Evolutionary conservation across 2,329 filamentous ascomycete species (phyloP).

Genomic region (Fusarium sp.): DNA sequence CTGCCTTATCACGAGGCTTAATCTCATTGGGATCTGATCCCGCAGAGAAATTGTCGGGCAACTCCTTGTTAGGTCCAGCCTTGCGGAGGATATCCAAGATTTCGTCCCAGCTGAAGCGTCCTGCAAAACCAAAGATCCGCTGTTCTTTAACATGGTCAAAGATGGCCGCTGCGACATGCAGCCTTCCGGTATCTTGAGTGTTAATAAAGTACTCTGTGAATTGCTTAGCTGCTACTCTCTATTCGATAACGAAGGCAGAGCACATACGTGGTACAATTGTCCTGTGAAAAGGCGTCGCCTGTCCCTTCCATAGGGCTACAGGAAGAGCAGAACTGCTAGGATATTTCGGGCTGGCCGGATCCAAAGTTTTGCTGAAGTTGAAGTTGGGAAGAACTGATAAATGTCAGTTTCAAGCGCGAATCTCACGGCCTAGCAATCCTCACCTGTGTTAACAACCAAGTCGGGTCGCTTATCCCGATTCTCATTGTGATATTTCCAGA

Average conservation of each 20-base stretch:
- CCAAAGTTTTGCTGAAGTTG: slow-evolving; percentile 48
- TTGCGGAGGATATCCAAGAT: slow-evolving; percentile 53
- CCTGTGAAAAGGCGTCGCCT: slow-evolving; percentile 7
- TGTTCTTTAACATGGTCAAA: slow-evolving; percentile 62
- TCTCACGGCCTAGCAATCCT: rapidly evolving
- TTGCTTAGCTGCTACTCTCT: not conserved
- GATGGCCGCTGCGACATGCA: slow-evolving; percentile 68
- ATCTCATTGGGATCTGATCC: slow-evolving; percentile 34
- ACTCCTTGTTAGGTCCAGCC: slow-evolving; percentile 31
- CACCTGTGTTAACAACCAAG: slow-evolving; percentile 49
- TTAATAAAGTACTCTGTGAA: slow-evolving; percentile 61
- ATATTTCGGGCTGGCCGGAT: slow-evolving; percentile 39
- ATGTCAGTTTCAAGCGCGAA: rapidly evolving
- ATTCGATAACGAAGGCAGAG: rapidly evolving
- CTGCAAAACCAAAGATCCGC: slow-evolving; percentile 68
- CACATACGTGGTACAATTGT: slow-evolving; percentile 15
- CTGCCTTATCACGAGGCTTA: slow-evolving; percentile 25
- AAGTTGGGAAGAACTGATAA: slow-evolving; percentile 48
- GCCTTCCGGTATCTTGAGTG: slow-evolving; percentile 63
- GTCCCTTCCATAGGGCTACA: slow-evolving; percentile 43
- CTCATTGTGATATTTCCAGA: slow-evolving; percentile 56
- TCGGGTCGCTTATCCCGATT: slow-evolving; percentile 45
- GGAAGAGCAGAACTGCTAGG: slow-evolving; percentile 45
- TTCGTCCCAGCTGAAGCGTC: slow-evolving; percentile 62
- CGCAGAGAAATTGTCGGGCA: slow-evolving; percentile 46